Base-by-base conservation (phyloP, 305 asterid species). In the Stenogyne calaminthoides region DNA sequence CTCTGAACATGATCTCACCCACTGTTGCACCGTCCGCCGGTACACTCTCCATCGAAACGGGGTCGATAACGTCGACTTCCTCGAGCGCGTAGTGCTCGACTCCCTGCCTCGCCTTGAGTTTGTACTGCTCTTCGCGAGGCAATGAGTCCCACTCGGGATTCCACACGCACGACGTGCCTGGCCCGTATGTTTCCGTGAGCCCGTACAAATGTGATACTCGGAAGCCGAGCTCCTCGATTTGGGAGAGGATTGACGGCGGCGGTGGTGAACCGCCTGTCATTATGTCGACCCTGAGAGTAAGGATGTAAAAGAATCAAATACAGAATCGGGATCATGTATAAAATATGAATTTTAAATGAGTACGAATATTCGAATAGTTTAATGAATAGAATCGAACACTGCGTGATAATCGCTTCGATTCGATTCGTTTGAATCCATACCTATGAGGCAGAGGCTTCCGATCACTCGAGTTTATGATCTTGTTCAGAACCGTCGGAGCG, bases 261-360 rank as follows among this genome's bases (percentile, higher is more conserved):
- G 98, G 97, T 2, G 98, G 89, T 36, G 98, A 76, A 54, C 96
- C 98, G 16, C 95, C 98, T 0, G 97, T 93, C 84, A 87, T 84
- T 67, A 93, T 78, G 3, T 84, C 82, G n/a, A 93, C 97, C 73
- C 19, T 78, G 75, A 10, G 6, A 44, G n/a, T 44, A 44, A 15
- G 15, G 51, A 44, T 11, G n/a, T 44, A 11, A 42, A 42, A 0
- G n/a, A 42, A 42, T 10, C 11, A 44, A 44, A 11, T 0, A 44
- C 2, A 25, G 29, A 25, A 42, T 42, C 0, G n/a, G 15, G 12
- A 44, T 44, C 47, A 40, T 8, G 2, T 9, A 2, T 9, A 40
- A 9, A 3, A 40, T 9, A 0, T 32, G 12, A 10, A 9, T 10
- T 10, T 3, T 15, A 49, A 49, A 49, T 11, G 22, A 49, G 7